Conservation (phyloP, 1,139 yeast genomes). For the Yamadazyma diddensiae region DNA sequence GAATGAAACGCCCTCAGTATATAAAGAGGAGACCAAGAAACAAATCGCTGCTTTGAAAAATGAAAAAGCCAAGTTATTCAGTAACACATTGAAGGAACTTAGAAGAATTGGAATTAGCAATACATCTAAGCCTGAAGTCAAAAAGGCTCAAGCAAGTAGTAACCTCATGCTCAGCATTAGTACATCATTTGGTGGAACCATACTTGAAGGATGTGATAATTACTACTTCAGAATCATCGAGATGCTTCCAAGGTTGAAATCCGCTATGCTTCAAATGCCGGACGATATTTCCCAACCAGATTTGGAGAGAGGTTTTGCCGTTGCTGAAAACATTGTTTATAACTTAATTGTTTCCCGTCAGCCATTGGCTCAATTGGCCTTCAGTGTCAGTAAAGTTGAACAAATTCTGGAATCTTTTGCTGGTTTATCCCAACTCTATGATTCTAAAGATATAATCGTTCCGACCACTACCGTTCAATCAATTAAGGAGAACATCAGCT, state of each 20-base stretch:
- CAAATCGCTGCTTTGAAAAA: slow-evolving; percentile 67
- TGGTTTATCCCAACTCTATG: slow-evolving; percentile 13
- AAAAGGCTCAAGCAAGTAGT: slow-evolving; percentile 59
- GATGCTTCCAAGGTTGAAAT: slow-evolving; percentile 73
- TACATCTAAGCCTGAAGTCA: slow-evolving; percentile 61
- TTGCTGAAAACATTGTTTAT: slow-evolving; percentile 69
- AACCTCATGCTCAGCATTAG: slow-evolving; percentile 59
- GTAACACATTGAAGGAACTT: slow-evolving; percentile 73
- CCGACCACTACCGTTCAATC: slow-evolving; percentile 20
- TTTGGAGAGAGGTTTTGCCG: slow-evolving; percentile 73
- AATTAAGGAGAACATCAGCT: slow-evolving; percentile 16
- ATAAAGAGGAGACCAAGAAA: slow-evolving; percentile 75
- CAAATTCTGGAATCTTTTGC: slow-evolving; percentile 4
- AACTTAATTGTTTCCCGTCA: slow-evolving; percentile 49
- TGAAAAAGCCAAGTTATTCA: slow-evolving; percentile 74
- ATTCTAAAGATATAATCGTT: slow-evolving; percentile 11
- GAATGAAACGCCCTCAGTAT: slow-evolving; percentile 71
- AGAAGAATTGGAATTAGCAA: slow-evolving; percentile 73
- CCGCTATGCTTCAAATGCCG: slow-evolving; percentile 56
- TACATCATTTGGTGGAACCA: slow-evolving; percentile 38
- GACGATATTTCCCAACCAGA: slow-evolving; percentile 78
- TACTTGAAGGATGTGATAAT: slow-evolving; percentile 49
- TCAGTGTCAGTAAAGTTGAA: slow-evolving; percentile 7
- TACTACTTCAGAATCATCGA: slow-evolving; percentile 73
- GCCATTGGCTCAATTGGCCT: slow-evolving; percentile 38